phyloP scores from a whole-genome alignment of 225 moss, liverwort and hornwort genomes.

The Climacium dendroides region DNA sequence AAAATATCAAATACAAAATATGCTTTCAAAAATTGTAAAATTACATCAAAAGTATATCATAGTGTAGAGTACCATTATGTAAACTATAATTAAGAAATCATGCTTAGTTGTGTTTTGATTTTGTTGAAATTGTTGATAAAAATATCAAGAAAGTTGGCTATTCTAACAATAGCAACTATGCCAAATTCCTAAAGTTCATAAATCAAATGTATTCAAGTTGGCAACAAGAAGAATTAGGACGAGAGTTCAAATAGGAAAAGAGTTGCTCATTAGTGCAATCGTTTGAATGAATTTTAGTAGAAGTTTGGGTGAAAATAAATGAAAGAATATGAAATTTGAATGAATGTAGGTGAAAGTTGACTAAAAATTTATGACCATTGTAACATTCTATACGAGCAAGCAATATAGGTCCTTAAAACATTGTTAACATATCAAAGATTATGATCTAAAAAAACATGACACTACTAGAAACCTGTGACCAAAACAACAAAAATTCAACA shows the following conservation, averaged over 20 bases:
- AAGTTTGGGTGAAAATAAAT: too few relatives aligned
- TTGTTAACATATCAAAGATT: too few relatives aligned
- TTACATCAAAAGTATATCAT: not conserved
- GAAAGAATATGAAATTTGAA: too few relatives aligned
- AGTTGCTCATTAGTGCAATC: not conserved
- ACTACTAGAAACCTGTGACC: too few relatives aligned
- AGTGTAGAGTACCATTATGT: rapidly evolving
- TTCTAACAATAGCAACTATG: not conserved
- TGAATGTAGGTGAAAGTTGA: too few relatives aligned
- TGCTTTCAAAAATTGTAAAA: rapidly evolving
- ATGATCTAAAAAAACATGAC: too few relatives aligned
- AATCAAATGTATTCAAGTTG: not conserved
- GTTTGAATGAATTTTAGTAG: not conserved
- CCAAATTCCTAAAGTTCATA: not conserved
- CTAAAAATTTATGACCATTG: too few relatives aligned
- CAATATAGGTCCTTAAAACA: too few relatives aligned
- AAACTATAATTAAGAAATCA: not conserved
- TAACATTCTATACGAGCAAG: too few relatives aligned
- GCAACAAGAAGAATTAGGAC: not conserved
- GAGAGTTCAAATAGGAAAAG: rapidly evolving
- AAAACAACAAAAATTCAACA: too few relatives aligned
- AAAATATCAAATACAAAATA: not conserved
- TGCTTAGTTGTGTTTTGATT: not conserved
- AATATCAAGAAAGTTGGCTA: not conserved
- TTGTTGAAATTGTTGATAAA: not conserved